These are phyloP conservation scores for Botryotinia convoluta DNA, from an alignment of 2,329 filamentous ascomycete species.

Conservation along the genomic window DNA sequence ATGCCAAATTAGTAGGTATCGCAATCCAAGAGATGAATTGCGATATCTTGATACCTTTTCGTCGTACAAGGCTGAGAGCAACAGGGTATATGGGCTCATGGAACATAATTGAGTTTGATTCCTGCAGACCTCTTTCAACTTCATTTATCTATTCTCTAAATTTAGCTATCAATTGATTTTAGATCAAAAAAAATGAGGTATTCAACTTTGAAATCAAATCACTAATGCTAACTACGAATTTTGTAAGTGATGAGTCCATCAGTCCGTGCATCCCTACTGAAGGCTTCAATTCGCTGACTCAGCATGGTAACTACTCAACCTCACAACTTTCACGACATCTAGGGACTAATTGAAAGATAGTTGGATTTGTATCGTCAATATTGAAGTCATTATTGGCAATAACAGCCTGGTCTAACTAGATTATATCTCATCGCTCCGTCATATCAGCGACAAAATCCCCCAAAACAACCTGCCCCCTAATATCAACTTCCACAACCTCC, in stretches of 20 bases:
- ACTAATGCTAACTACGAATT: not conserved
- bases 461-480: not conserved
- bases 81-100: not conserved
- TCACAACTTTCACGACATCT: not conserved
- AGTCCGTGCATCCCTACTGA: not conserved
- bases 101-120: not conserved
- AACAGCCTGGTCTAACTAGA: not conserved
- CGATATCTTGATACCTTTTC: not conserved
- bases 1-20: not conserved
- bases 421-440: not conserved
- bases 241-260: not conserved
- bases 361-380: not conserved
- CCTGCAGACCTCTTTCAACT: rapidly evolving
- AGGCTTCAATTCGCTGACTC: not conserved
- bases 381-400: not conserved
- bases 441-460: not conserved
- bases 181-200: not conserved
- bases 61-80: not conserved
- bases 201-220: not conserved
- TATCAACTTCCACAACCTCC: not conserved
- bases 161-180: not conserved
- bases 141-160: not conserved
- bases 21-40: not conserved
- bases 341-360: not conserved
- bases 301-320: not conserved